phyloP scores from a whole-genome alignment of 345 rosid genomes.

The Litchi chinensis region DNA sequence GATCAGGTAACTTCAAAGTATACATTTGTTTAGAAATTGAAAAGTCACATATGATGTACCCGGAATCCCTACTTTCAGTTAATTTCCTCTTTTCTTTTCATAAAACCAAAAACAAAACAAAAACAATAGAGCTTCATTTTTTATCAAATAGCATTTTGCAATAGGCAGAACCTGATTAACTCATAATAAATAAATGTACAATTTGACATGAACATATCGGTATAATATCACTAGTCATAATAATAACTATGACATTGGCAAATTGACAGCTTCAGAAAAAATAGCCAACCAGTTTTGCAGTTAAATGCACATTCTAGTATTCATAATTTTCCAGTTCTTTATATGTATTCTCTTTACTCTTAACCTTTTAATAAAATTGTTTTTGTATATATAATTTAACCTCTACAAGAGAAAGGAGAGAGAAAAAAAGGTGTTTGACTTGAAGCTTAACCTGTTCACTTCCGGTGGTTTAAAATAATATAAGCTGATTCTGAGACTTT shows the following conservation, averaged over 20 bases:
- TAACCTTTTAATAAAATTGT: too few relatives aligned
- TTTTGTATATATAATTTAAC: background rate
- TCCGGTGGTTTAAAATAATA: background rate
- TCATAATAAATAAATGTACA: background rate
- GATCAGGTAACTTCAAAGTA: constrained; percentile 68
- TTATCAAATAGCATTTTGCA: background rate
- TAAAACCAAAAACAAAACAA: too few relatives aligned
- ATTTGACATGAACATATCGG: background rate
- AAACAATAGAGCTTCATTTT: background rate
- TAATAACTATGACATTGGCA: background rate
- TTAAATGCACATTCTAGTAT: background rate
- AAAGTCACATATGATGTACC: background rate
- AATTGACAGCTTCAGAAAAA: background rate
- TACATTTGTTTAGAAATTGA: background rate
- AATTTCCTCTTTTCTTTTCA: background rate
- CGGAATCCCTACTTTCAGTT: background rate
- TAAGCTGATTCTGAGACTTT: background rate
- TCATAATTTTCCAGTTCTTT: too few relatives aligned
- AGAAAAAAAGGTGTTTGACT: background rate
- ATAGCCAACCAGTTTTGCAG: background rate
- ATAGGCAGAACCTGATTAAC: background rate
- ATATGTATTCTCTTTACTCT: background rate
- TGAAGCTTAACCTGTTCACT: background rate
- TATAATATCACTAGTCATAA: background rate
- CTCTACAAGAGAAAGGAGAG: background rate